phyloP scores from a whole-genome alignment of 2,329 filamentous ascomycete species.

The Lecanicillium sp. region DNA sequence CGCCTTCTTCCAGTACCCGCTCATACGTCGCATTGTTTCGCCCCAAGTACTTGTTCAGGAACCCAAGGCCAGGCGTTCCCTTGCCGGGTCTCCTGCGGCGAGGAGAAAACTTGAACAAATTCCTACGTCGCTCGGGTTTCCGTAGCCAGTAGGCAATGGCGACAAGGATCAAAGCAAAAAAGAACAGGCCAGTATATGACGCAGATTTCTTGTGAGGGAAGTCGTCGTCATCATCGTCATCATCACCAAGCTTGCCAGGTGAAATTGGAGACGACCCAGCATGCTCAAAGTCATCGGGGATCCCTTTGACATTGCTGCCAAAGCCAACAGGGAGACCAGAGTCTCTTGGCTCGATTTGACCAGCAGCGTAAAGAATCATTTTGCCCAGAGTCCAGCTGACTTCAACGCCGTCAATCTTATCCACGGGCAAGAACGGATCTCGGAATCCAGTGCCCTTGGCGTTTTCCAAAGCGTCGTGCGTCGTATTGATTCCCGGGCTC shows the following conservation, averaged over 20 bases:
- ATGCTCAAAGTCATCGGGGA: conserved; percentile 74
- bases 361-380: conserved; percentile 90
- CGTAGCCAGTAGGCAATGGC: conserved; percentile 66
- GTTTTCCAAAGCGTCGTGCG: conserved; percentile 58
- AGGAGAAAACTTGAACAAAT: conserved; percentile 18
- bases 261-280: conserved; percentile 50
- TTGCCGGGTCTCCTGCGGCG: conserved; percentile 34
- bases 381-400: conserved; percentile 97
- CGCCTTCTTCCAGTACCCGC: conserved; percentile 75
- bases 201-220: conserved; percentile 58
- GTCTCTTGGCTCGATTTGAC: conserved; percentile 64
- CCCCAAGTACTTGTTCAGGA: conserved; percentile 59
- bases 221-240: conserved; percentile 41
- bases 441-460: conserved; percentile 68
- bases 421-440: conserved; percentile 83
- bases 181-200: conserved; percentile 53
- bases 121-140: conserved; percentile 62
- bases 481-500: conserved; percentile 54
- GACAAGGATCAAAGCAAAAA: conserved; percentile 68
- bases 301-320: conserved; percentile 66
- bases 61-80: conserved; percentile 36
- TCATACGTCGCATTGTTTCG: conserved; percentile 59
- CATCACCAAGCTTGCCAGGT: conserved; percentile 16
- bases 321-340: conserved; percentile 73
- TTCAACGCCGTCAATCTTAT: conserved; percentile 86